Base-by-base conservation (phyloP, 768 basidiomycete species). In the Pleurotus giganteus region DNA sequence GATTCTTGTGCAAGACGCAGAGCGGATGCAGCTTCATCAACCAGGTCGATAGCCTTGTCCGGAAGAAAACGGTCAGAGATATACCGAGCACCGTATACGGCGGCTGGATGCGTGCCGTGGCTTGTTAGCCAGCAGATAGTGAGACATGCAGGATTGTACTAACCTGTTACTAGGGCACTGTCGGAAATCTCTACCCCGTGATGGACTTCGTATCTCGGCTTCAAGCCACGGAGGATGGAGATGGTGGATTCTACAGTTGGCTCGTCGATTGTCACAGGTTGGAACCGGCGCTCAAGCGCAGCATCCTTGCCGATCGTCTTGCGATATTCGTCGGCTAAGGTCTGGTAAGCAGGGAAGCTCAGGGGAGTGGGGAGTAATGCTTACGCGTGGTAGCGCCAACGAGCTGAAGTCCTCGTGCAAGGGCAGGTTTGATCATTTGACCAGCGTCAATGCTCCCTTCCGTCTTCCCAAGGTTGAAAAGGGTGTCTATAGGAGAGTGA, bases 181-280 rank as follows among this genome's bases (percentile, higher is more conserved):
- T 97, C 94, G 1, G 91, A 84, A 54, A 97, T 94, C 64, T 91
- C 90, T 1, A 97, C 94, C 27, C 94, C 94, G 58, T 95, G 94
- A 63, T 97, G 94, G 1, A 93, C 91, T 61, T 96, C 93, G 61
- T 95, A 94, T 37, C 85, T 77, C 0, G 88, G 66, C 64, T 94
- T 93, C 29, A 95, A 74, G 6, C 93, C 94, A 17, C 92, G 87
- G 0, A 96, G 78, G 55, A 97, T 97, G 0, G 88, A 88, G 21
- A 91, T 89, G 0, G 91, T 91, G 0, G 86, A 84, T 51, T 89
- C 85, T 8, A 95, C 89, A 0, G 88, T 86, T 0, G 94, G 94
- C 63, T 96, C 94, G 32, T 94, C 89, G 51, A 96, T 92, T 36
- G 78, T 77, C 4, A 97, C 87, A 0, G 94, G 91, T 63, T 95